Percentiles rank a stretch among this genome's conserved stretches.
Evolutionary conservation across 2,329 filamentous ascomycete genomes (phyloP).

Genomic region (Ramularia collo-cygni): DNA sequence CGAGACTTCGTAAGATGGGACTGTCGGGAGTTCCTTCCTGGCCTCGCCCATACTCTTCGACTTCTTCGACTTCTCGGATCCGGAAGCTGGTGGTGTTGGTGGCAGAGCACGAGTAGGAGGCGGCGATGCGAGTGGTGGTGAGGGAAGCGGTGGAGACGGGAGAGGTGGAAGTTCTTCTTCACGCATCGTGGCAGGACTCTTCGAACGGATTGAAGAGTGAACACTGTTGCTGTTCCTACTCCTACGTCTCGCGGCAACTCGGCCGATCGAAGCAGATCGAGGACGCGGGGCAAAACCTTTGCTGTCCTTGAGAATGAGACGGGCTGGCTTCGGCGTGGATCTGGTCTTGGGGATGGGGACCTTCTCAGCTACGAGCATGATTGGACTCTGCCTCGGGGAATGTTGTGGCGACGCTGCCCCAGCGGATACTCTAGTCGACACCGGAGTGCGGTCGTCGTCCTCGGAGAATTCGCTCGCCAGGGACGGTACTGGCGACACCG

Average conservation of each 20-base stretch:
- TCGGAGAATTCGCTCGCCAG: conserved; percentile 12
- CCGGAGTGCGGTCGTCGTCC: conserved; percentile 18
- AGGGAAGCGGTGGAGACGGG: background rate
- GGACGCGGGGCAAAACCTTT: conserved; percentile 27
- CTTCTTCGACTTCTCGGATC: conserved; percentile 21
- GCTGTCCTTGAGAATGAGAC: conserved; percentile 23
- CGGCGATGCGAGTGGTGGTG: conserved; percentile 19
- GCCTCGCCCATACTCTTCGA: conserved; percentile 7
- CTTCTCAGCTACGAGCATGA: conserved; percentile 32
- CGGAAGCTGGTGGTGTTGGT: conserved; percentile 29
- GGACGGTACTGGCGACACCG: conserved; percentile 25
- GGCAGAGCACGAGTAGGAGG: conserved; percentile 29
- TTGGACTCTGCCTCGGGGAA: conserved; percentile 22
- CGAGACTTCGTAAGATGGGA: conserved; percentile 20
- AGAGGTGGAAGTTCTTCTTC: conserved; percentile 24
- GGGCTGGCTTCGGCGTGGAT: conserved; percentile 21
- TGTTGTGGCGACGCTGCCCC: conserved; percentile 9
- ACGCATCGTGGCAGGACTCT: conserved; percentile 8
- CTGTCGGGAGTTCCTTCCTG: conserved; percentile 20
- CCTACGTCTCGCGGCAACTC: conserved; percentile 15
- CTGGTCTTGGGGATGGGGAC: conserved; percentile 24
- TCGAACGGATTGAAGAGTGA: conserved; percentile 13
- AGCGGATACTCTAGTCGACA: conserved; percentile 20
- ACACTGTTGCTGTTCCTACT: conserved; percentile 9
- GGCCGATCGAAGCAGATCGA: conserved; percentile 26